Percentiles rank a stretch among this genome's conserved stretches.
Conservation (phyloP, 2,329 filamentous ascomycete genomes). For the Penicillium sp. region DNA sequence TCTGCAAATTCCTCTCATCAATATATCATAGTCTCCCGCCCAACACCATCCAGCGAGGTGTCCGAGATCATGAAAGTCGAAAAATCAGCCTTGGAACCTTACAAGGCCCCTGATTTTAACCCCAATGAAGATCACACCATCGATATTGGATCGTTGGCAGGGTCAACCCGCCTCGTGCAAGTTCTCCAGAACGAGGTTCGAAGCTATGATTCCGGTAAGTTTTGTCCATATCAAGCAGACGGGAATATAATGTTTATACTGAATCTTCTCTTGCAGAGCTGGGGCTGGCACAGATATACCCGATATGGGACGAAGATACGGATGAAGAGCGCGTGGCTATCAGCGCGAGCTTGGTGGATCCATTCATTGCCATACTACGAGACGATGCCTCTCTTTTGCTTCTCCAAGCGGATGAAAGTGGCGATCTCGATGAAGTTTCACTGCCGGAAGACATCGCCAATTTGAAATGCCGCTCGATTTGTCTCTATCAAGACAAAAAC, state of each 20-base stretch:
- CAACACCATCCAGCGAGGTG: constrained; percentile 65
- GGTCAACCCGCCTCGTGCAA: constrained; percentile 80
- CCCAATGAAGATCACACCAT: constrained; percentile 84
- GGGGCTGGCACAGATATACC: constrained; percentile 85
- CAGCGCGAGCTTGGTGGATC: constrained; percentile 82
- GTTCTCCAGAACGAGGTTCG: constrained; percentile 84
- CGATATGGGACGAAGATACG: constrained; percentile 88
- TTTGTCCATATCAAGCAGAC: constrained; percentile 9
- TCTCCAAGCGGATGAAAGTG: constrained; percentile 76
- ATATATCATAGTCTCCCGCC: constrained; percentile 81
- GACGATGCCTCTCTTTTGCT: constrained; percentile 83
- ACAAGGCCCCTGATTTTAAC: constrained; percentile 88
- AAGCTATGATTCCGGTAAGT: constrained; percentile 85
- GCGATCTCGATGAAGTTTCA: constrained; percentile 83
- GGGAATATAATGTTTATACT: constrained; percentile 15
- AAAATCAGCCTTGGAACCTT: constrained; percentile 72
- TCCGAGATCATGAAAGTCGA: constrained; percentile 79
- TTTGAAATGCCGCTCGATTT: constrained; percentile 81
- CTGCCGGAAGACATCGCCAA: constrained; percentile 62
- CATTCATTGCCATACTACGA: constrained; percentile 79
- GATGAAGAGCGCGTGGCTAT: constrained; percentile 75
- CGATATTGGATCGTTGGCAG: constrained; percentile 81
- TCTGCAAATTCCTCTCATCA: constrained; percentile 65
- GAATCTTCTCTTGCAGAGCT: constrained; percentile 64
- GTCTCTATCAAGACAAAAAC: constrained; percentile 73